Evolutionary conservation across 2,329 filamentous ascomycete species (phyloP).

Genomic region (Pleoardoris graminearum): DNA sequence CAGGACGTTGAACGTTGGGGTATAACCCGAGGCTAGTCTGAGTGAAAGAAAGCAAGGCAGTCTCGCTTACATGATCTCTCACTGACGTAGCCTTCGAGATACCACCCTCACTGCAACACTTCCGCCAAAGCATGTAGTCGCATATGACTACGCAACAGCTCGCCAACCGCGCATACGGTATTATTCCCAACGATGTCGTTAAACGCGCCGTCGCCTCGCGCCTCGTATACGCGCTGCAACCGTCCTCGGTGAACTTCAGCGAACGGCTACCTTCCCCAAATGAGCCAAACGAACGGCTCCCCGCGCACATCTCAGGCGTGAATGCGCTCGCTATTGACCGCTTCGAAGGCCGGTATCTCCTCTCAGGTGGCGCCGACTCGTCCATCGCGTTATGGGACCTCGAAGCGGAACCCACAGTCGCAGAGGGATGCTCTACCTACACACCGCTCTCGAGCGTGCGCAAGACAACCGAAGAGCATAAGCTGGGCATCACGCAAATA

Average conservation of each 20-base stretch:
- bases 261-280: conserved; percentile 55
- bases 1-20: too few species aligned
- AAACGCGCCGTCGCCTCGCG: conserved; percentile 66
- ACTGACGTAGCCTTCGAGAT: neutral
- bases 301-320: conserved; percentile 76
- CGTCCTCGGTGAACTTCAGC: conserved; percentile 71
- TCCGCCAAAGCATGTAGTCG: conserved; percentile 40
- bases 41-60: too few species aligned
- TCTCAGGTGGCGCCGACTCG: conserved; percentile 85
- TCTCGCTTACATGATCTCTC: too few species aligned
- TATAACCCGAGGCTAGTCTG: too few species aligned
- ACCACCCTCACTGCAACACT: neutral
- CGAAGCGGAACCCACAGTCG: conserved; percentile 49
- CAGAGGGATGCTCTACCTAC: conserved; percentile 22
- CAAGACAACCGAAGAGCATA: conserved; percentile 54
- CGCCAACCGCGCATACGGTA: conserved; percentile 74
- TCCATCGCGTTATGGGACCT: conserved; percentile 88
- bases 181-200: conserved; percentile 62
- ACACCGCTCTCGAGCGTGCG: conserved; percentile 33
- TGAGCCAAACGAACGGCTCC: conserved; percentile 47
- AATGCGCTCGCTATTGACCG: conserved; percentile 79
- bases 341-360: conserved; percentile 76
- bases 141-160: conserved; percentile 59
- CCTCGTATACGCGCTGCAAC: conserved; percentile 70
- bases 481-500: conserved; percentile 73